A percentile compares a stretch with the other conserved stretches of the same genome.
phyloP scores from a whole-genome alignment of 1,139 yeast genomes.

The Ogataea hybrid region DNA sequence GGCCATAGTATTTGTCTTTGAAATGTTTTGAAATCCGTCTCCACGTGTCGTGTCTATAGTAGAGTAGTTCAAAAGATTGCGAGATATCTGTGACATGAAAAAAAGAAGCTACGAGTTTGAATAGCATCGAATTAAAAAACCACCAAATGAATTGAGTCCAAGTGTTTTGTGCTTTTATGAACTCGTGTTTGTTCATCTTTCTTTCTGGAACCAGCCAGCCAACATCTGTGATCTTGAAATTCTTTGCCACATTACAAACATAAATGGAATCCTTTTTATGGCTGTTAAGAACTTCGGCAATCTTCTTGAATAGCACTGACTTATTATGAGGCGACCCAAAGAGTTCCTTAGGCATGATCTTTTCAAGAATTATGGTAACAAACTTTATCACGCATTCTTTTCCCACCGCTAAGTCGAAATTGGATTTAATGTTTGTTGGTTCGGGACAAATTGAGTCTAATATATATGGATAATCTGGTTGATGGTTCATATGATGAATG shows the following conservation, averaged over 20 bases:
- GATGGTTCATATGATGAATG: slow-evolving; percentile 28
- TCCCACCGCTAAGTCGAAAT: slow-evolving; percentile 30
- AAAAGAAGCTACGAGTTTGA: slow-evolving; percentile 47
- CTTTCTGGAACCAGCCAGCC: slow-evolving; percentile 43
- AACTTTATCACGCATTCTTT: slow-evolving; percentile 39
- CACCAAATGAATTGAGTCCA: slow-evolving; percentile 50
- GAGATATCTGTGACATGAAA: slow-evolving; percentile 70
- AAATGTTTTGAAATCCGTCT: slow-evolving; percentile 39
- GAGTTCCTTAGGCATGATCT: slow-evolving; percentile 48
- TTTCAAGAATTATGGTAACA: slow-evolving; percentile 41
- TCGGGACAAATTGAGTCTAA: slow-evolving; percentile 29
- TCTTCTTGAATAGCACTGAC: slow-evolving; percentile 35
- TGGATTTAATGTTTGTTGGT: slow-evolving; percentile 8
- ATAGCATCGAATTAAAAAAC: slow-evolving; percentile 51
- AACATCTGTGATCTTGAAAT: slow-evolving; percentile 41
- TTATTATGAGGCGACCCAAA: slow-evolving; percentile 59
- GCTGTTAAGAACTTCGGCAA: slow-evolving; percentile 42
- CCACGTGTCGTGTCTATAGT: slow-evolving; percentile 67
- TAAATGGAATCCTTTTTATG: slow-evolving; percentile 36
- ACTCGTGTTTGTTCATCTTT: slow-evolving; percentile 40
- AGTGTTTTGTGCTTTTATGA: slow-evolving; percentile 33
- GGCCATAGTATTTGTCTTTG: slow-evolving; percentile 39
- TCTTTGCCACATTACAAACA: slow-evolving; percentile 30
- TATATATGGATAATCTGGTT: slow-evolving; percentile 32
- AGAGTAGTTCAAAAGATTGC: slow-evolving; percentile 39